These are phyloP conservation scores for Kodamaea leandrae DNA, from an alignment of 805 yeast genomes.

Conservation along the genomic window DNA sequence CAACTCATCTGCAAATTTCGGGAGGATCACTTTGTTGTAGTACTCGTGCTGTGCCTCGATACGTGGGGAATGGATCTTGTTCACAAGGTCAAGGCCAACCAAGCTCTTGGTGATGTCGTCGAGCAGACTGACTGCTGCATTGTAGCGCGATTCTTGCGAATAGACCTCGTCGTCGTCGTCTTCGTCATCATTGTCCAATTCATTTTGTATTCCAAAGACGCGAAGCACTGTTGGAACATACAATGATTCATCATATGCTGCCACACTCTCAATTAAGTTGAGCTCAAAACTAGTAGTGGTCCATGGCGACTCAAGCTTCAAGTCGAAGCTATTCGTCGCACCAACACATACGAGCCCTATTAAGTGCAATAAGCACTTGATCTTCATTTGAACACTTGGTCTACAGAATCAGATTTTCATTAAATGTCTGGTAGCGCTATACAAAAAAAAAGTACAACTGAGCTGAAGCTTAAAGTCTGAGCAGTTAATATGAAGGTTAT, in stretches of 20 bases:
- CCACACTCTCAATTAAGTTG: constrained; percentile 42
- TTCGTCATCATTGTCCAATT: constrained; percentile 10
- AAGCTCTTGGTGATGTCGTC: constrained; percentile 19
- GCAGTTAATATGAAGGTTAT: no score
- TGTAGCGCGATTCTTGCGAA: constrained; percentile 10
- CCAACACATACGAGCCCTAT: no score
- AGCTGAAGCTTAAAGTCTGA: no score
- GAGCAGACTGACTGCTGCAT: constrained; percentile 4
- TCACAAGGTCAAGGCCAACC: constrained; percentile 43
- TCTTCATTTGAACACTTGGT: no score
- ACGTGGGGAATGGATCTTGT: constrained; percentile 56
- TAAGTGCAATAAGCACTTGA: no score
- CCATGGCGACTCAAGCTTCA: constrained; percentile 41
- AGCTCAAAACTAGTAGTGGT: constrained; percentile 38
- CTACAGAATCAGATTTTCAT: no score
- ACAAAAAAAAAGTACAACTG: no score
- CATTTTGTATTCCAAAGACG: constrained; percentile 13
- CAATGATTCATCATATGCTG: constrained; percentile 32
- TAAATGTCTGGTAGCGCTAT: no score
- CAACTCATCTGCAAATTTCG: constrained; percentile 20
- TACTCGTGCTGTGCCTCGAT: constrained; percentile 61
- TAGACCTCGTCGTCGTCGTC: constrained; percentile 2
- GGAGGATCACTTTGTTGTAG: constrained; percentile 37
- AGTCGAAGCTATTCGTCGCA: constrained; percentile 3
- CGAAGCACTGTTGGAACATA: constrained; percentile 27